Evolutionary conservation across 768 basidiomycete species (phyloP).

Genomic region (Pisolithus marmoratus): DNA sequence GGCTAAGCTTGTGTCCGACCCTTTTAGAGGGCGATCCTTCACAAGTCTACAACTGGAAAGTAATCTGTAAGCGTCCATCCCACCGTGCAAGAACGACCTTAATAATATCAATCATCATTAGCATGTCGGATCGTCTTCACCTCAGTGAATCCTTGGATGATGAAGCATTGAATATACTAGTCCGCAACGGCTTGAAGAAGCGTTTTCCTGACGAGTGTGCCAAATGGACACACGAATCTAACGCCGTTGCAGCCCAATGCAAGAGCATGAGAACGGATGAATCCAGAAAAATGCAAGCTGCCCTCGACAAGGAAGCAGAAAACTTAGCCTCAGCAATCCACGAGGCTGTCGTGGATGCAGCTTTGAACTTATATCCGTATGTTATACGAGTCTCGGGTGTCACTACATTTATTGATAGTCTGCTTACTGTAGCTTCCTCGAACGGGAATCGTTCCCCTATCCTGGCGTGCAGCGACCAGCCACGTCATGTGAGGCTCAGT

Average conservation of each 20-base stretch:
- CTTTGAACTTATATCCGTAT: slow-evolving; percentile 20
- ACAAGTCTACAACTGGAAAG: slow-evolving; percentile 7
- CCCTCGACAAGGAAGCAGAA: slow-evolving; percentile 3
- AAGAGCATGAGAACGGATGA: neutral
- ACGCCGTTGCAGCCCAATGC: neutral
- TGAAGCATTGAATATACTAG: slow-evolving; percentile 21
- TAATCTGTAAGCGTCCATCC: slow-evolving; percentile 8
- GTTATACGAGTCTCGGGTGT: slow-evolving; percentile 2
- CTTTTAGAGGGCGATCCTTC: neutral
- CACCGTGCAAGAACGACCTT: no score
- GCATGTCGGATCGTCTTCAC: slow-evolving; percentile 17
- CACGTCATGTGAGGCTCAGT: slow-evolving; percentile 4
- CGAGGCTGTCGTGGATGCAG: slow-evolving; percentile 20
- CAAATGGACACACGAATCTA: slow-evolving; percentile 17
- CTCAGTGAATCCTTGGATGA: slow-evolving; percentile 20
- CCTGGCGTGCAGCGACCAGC: neutral
- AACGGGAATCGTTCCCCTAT: slow-evolving; percentile 11
- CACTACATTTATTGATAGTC: neutral
- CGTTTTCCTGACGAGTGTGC: slow-evolving; percentile 19
- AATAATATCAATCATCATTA: slow-evolving; percentile 4
- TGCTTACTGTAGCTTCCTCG: slow-evolving; percentile 10
- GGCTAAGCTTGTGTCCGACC: neutral
- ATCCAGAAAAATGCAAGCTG: neutral
- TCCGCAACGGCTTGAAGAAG: slow-evolving; percentile 22
- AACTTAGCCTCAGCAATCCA: slow-evolving; percentile 11